Evolutionary conservation across 2,329 filamentous ascomycete genomes (phyloP).

Genomic region (Lizonia empirigonia): DNA sequence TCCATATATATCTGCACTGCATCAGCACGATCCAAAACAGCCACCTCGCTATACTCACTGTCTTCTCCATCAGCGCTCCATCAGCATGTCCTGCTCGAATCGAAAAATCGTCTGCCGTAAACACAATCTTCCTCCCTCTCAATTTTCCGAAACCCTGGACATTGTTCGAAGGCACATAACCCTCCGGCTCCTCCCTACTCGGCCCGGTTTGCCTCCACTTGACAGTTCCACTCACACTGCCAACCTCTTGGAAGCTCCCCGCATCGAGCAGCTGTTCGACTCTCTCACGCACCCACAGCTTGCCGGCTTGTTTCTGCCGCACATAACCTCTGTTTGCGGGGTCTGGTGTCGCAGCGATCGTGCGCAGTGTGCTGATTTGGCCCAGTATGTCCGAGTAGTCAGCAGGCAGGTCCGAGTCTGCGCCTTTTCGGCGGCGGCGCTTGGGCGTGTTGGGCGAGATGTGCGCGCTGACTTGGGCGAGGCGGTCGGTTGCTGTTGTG

Average conservation of each 20-base stretch:
- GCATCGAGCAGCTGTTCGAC: conserved; percentile 64
- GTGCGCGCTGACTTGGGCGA: conserved; percentile 57
- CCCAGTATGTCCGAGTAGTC: conserved; percentile 67
- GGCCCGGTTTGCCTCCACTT: conserved; percentile 59
- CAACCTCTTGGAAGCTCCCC: conserved; percentile 63
- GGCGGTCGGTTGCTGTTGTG: conserved; percentile 49
- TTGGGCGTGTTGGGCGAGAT: conserved; percentile 47
- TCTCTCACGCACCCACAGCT: conserved; percentile 68
- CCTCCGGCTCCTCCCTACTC: conserved; percentile 54
- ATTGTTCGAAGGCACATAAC: conserved; percentile 66
- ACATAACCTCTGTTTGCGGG: conserved; percentile 62
- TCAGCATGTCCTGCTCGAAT: conserved; percentile 69
- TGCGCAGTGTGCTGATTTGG: conserved; percentile 60
- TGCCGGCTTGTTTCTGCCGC: conserved; percentile 67
- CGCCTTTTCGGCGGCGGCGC: conserved; percentile 43
- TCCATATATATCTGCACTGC: conserved; percentile 60
- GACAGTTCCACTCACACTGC: conserved; percentile 64
- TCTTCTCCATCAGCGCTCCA: conserved; percentile 64
- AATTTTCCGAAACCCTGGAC: conserved; percentile 64
- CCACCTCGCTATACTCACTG: conserved; percentile 31
- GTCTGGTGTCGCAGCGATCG: conserved; percentile 62
- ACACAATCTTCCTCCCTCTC: conserved; percentile 60
- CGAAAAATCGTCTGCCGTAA: conserved; percentile 69
- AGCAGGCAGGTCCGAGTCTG: conserved; percentile 56
- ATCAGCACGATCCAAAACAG: conserved; percentile 18